Evolutionary conservation across 1,139 yeast species (phyloP).

Genomic region (Candida sp.): DNA sequence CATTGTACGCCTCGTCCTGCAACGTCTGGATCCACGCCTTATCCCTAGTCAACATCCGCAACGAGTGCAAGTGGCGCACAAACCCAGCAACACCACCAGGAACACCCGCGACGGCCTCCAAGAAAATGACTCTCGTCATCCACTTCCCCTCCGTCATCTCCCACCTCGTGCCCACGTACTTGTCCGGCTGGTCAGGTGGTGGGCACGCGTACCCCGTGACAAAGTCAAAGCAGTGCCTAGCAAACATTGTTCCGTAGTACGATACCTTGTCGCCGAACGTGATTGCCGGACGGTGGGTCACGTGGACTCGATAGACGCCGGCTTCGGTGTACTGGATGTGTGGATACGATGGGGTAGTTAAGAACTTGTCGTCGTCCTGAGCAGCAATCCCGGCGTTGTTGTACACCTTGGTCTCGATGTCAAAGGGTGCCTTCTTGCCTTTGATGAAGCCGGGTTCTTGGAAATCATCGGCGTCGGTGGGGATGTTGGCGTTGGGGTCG

Average conservation of each 20-base stretch:
- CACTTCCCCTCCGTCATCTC: slow-evolving; percentile 68
- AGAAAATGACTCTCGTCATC: slow-evolving; percentile 69
- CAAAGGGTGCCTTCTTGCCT: slow-evolving; percentile 14
- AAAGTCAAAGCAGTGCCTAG: slow-evolving; percentile 59
- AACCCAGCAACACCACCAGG: slow-evolving; percentile 83
- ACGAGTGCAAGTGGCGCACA: slow-evolving; percentile 65
- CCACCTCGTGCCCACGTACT: slow-evolving; percentile 50
- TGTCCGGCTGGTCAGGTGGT: slow-evolving; percentile 26
- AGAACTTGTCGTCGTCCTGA: slow-evolving; percentile 30
- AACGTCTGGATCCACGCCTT: slow-evolving; percentile 80
- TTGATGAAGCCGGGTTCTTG: slow-evolving; percentile 2
- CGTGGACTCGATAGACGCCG: slow-evolving; percentile 51
- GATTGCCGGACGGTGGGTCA: slow-evolving; percentile 58
- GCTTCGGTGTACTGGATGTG: slow-evolving; percentile 55
- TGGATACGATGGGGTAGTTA: slow-evolving; percentile 55
- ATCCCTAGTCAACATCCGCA: slow-evolving; percentile 65
- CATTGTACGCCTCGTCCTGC: slow-evolving; percentile 79
- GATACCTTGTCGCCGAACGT: slow-evolving; percentile 59
- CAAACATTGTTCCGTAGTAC: slow-evolving; percentile 42
- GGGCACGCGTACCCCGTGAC: slow-evolving; percentile 71
- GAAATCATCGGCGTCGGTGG: neutral
- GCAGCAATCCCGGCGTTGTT: slow-evolving; percentile 26
- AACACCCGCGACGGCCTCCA: slow-evolving; percentile 79
- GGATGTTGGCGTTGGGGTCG: neutral
- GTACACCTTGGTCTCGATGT: slow-evolving; percentile 34